Percentiles rank a stretch among this genome's conserved stretches.
phyloP scores from a whole-genome alignment of 306 rosid species.

The Betula pendula region DNA sequence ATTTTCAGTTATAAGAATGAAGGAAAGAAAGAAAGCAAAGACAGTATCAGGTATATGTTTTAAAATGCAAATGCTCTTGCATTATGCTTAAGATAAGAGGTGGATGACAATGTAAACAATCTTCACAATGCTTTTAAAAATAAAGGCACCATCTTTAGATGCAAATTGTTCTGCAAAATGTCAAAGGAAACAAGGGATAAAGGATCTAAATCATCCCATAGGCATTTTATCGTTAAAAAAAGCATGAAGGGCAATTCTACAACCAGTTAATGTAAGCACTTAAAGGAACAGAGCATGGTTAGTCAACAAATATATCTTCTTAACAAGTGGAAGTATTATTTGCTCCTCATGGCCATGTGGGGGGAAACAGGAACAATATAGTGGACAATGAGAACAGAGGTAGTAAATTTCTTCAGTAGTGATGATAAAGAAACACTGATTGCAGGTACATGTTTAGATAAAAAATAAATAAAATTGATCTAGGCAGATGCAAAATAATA shows the following conservation, averaged over 20 bases:
- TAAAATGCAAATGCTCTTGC: not conserved
- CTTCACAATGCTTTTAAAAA: not conserved
- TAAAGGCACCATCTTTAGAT: not conserved
- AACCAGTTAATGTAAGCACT: not conserved
- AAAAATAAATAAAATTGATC: slow-evolving; percentile 2
- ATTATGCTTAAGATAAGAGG: not conserved
- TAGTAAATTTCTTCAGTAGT: not conserved
- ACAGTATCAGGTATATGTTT: not conserved
- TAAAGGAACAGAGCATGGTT: slow-evolving; percentile 6
- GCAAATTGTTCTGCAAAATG: not conserved
- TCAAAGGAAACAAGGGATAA: not conserved
- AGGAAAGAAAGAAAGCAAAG: not conserved
- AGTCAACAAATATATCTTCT: not conserved
- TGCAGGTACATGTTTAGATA: not conserved
- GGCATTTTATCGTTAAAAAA: not conserved
- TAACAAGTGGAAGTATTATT: not conserved
- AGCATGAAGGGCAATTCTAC: not conserved
- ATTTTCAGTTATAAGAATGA: not conserved
- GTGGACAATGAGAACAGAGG: not conserved
- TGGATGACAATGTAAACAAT: not conserved
- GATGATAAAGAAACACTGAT: not conserved
- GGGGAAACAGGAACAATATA: not conserved
- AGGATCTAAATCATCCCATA: slow-evolving; percentile 5
- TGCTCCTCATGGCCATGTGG: not conserved
- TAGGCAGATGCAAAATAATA: not conserved